Percentiles rank a stretch among this genome's conserved stretches.
Conservation (phyloP, 331 rosid genomes). For the Ulmus americana region DNA sequence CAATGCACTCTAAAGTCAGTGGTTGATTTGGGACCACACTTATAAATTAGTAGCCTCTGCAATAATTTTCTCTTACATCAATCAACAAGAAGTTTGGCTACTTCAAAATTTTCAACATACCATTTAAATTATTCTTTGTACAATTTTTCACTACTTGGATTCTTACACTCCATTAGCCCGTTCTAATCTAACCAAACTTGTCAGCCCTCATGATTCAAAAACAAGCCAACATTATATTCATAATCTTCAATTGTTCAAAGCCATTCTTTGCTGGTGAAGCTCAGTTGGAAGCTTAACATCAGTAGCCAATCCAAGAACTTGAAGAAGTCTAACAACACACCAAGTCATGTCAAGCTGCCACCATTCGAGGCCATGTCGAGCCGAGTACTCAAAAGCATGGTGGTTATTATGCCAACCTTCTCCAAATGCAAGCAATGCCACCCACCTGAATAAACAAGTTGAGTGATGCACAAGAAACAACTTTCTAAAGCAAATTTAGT, state of each 20-base stretch:
- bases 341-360: constrained; percentile 88
- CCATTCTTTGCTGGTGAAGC: constrained; percentile 57
- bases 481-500: background rate
- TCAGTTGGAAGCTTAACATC: constrained; percentile 59
- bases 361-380: constrained; percentile 84
- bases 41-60: too few species aligned
- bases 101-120: too few species aligned
- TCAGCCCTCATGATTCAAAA: background rate
- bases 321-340: constrained; percentile 62
- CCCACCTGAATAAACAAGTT: constrained; percentile 47
- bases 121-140: too few species aligned
- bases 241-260: constrained; percentile 12
- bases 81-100: too few species aligned
- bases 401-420: constrained; percentile 96
- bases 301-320: constrained; percentile 59
- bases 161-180: background rate
- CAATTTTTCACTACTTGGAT: background rate
- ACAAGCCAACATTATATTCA: too few species aligned
- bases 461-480: background rate
- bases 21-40: too few species aligned
- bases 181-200: too few species aligned
- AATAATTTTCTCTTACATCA: too few species aligned
- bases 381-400: constrained; percentile 90
- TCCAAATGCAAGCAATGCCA: constrained; percentile 74
- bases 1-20: too few species aligned